Conservation (phyloP, 306 rosid species). For the Vigna hirtella region DNA sequence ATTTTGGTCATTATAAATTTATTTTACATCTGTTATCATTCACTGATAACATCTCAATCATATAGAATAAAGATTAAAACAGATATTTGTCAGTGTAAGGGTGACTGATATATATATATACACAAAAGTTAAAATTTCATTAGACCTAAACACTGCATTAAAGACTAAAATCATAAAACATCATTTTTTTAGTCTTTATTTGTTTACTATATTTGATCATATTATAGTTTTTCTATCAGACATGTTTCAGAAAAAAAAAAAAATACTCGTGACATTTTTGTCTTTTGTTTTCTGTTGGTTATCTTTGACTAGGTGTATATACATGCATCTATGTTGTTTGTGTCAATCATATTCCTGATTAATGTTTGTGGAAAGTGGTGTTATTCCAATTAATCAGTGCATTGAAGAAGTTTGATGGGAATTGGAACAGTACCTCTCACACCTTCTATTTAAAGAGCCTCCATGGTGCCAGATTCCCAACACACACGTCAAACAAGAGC, state of each 20-base stretch:
- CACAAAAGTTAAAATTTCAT: too few relatives aligned
- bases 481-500: slow-evolving; percentile 1
- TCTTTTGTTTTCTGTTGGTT: not conserved
- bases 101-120: not conserved
- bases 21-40: not conserved
- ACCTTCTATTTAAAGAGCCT: slow-evolving; percentile 48
- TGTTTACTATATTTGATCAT: not conserved
- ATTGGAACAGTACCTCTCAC: not conserved
- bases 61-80: not conserved
- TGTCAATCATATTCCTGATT: slow-evolving; percentile 3
- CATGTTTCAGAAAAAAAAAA: too few relatives aligned
- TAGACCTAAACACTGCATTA: too few relatives aligned
- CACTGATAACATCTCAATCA: not conserved
- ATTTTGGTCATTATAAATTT: too few relatives aligned
- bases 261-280: not conserved
- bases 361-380: slow-evolving; percentile 26
- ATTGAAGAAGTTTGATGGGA: slow-evolving; percentile 29
- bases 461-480: slow-evolving; percentile 23
- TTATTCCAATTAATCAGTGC: slow-evolving; percentile 34
- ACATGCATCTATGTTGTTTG: not conserved
- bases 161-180: too few relatives aligned
- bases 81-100: not conserved
- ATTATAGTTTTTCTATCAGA: too few relatives aligned
- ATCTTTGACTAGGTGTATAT: slow-evolving; percentile 2
- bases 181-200: not conserved